Evolutionary conservation across 495 filamentous ascomycete species (phyloP).

Genomic region (Astrocystis sublimbata): DNA sequence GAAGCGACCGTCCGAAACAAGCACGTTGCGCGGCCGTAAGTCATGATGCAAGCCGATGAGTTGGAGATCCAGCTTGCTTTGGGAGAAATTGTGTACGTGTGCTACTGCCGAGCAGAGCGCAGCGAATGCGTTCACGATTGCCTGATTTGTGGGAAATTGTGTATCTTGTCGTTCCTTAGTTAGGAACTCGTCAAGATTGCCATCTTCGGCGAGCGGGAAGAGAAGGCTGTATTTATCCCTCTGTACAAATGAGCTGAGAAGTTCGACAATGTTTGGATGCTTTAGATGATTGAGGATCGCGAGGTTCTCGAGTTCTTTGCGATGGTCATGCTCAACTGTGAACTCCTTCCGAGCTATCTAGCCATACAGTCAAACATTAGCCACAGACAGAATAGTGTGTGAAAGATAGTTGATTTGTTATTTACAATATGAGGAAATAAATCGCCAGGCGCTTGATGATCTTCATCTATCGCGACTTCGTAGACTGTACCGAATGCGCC

Average conservation of each 20-base stretch:
- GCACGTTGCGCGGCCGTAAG: neutral
- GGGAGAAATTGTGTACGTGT: neutral
- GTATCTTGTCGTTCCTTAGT: neutral
- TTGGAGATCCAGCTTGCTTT: neutral
- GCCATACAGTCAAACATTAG: too few relatives aligned
- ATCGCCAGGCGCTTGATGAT: neutral
- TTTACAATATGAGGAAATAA: neutral
- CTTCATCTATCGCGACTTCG: neutral
- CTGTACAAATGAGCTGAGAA: conserved; percentile 1
- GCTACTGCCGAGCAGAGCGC: neutral
- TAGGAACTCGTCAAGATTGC: neutral
- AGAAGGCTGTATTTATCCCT: conserved; percentile 8
- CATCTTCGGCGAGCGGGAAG: neutral
- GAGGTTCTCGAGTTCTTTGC: neutral
- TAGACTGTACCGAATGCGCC: neutral
- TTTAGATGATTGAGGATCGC: neutral
- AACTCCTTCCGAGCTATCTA: neutral
- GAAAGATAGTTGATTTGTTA: too few relatives aligned
- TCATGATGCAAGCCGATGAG: neutral
- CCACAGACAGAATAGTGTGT: too few relatives aligned
- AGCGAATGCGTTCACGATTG: neutral
- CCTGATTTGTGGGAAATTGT: neutral
- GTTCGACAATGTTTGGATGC: conserved; percentile 19
- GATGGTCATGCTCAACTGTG: neutral
- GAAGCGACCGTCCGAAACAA: neutral